Evolutionary conservation across 257 asterid genomes (phyloP), one percentile per base, ranked within the genome.

Genomic region (Solanum chilense): DNA sequence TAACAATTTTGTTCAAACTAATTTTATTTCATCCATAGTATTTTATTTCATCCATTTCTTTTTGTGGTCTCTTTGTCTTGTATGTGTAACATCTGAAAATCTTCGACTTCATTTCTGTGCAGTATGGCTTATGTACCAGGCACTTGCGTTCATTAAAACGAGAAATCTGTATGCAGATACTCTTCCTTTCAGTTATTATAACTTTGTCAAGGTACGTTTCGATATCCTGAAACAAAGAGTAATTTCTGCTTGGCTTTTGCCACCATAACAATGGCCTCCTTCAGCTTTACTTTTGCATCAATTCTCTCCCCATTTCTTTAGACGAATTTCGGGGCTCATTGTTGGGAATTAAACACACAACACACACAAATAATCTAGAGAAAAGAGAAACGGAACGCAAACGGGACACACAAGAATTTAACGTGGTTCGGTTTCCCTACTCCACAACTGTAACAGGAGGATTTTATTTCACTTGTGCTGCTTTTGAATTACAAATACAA

Each of bases 111-210:
- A 29, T 45, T 88, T 66, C 37, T 49, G 9, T 91, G 90, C 88
- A 97, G 99, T 97, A 91, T 97, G 98, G 98, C 93, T 94, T 86
- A 94, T 97, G 98, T 94, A 95, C 88, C 92, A 92, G 93, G 97
- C 98, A 33, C 98, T 97, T 89, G 98, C 98, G 3, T 87, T 89
- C 85, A 93, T 97, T 88, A 91, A 91, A 93, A 90, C 87, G 91
- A 88, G 90, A 83, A 93, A 92, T 73, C 90, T 95, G n/a, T 95
- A 95, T 49, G 94, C 92, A 11, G 93, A 95, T 83, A 88, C 87
- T 86, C 92, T 94, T 76, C 98, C 94, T 81, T 92, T 95, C 90
- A 93, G 89, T 91, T 95, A 96, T 90, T 92, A 92, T 85, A 88
- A 88, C 75, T 94, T 94, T 33, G 83, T 93, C 78, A 70, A 18